Evolutionary conservation across 2,329 filamentous ascomycete species (phyloP), one percentile per base, ranked within the genome.

Genomic region (Colletotrichum aenigma): DNA sequence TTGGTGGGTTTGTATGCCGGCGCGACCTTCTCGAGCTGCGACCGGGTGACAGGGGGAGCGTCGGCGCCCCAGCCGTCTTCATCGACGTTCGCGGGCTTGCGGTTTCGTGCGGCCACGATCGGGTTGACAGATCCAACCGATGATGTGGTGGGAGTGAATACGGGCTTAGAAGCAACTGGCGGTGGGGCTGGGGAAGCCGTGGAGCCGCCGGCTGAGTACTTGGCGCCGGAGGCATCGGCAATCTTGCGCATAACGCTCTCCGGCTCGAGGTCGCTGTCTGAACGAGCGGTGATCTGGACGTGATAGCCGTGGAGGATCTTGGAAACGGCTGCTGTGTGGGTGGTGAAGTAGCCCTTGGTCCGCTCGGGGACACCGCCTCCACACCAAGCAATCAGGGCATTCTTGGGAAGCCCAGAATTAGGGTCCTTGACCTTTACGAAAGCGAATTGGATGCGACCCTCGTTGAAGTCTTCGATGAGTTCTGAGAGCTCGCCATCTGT

Each of bases 301-400:
- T 99, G 97, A 85, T 98, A 99, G 79, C 97, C 96, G 87, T 98
- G 96, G 56, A 99, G 91, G 79, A 98, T 90, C 86, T 98, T 98
- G 77, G 96, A 93, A 48, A 98, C 96, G 64, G 95, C 94, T 76
- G 94, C 93, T 64, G 97, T 88, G 86, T 99, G 96, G 86, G 96
- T 98, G 79, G 95, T 98, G 84, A 99, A 99, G 87, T 98, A 98
- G 78, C 97, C 97, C 87, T 98, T 99, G 77, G 96, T 98, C 81
- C 96, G 91, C 87, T 99, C 97, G n/a, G 97, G 97, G 18, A 99
- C 97, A 80, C 97, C 97, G 82, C 97, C 96, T 79, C 97, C 97
- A 84, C 97, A 99, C 94, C 97, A 99, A 79, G 94, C 96, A 83
- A 99, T 95, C 79, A 99, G 90, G 75, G 98, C 95, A 83, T 93